Percentiles rank a stretch among this genome's conserved stretches.
These are phyloP conservation scores for Picea abies DNA, from an alignment of 83 land plant species.

Conservation along the genomic window DNA sequence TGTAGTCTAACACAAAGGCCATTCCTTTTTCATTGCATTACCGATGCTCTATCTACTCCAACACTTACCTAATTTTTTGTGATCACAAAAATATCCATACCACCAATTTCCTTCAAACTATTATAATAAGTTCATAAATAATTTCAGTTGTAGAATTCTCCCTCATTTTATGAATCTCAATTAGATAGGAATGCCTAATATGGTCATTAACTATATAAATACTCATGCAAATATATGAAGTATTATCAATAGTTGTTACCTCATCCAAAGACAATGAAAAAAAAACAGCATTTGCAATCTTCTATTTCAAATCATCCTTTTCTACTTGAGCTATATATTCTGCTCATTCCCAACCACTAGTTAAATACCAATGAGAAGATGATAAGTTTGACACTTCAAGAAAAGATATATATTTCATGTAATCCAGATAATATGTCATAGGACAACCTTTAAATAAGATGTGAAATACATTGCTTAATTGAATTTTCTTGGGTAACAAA, in stretches of 20 bases:
- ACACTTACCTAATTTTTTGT: neutral
- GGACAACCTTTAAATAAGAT: neutral
- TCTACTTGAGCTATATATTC: neutral
- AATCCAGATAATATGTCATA: neutral
- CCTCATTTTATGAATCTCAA: neutral
- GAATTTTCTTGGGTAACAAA: neutral
- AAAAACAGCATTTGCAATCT: neutral
- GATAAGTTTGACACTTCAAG: neutral
- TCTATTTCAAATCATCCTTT: neutral
- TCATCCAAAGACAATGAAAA: neutral
- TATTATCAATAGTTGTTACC: neutral
- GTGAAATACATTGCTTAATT: neutral
- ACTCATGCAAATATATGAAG: neutral
- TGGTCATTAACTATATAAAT: neutral
- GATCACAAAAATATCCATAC: neutral
- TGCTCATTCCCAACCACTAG: neutral
- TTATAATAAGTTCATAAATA: neutral
- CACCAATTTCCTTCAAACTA: neutral
- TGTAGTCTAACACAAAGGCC: neutral
- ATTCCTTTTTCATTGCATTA: neutral
- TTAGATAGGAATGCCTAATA: neutral
- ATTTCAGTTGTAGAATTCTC: neutral
- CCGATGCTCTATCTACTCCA: neutral
- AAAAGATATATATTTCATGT: neutral
- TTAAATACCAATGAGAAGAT: neutral